Evolutionary conservation across 208 protist species (phyloP).

Genomic region (Acanthamoeba sp.): DNA sequence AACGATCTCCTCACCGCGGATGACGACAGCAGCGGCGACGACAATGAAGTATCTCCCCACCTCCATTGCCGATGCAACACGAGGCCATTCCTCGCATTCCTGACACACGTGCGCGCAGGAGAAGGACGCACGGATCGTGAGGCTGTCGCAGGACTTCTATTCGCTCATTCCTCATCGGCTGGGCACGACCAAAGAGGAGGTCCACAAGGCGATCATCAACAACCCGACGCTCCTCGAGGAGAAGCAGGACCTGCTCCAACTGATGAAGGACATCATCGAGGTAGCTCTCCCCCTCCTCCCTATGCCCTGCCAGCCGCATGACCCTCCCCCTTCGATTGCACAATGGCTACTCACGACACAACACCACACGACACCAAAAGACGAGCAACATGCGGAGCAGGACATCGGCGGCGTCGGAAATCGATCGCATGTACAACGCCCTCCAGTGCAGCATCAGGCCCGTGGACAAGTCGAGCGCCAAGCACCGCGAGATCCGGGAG

Average conservation of each 20-base stretch:
- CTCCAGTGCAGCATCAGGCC: constrained; percentile 38
- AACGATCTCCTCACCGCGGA: background rate
- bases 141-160: constrained; percentile 67
- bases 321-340: too few species aligned
- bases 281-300: background rate
- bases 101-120: background rate
- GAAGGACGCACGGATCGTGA: background rate
- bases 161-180: constrained; percentile 69
- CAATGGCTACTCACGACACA: background rate
- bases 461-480: background rate
- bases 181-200: constrained; percentile 40
- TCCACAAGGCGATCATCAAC: constrained; percentile 33
- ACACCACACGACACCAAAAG: background rate
- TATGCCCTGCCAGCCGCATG: too few species aligned
- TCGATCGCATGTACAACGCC: constrained; percentile 75
- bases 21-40: background rate
- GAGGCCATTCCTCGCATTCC: too few species aligned
- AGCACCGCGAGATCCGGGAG: background rate
- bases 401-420: background rate
- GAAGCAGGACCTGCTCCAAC: constrained; percentile 66
- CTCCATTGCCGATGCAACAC: too few species aligned
- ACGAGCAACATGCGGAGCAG: constrained; percentile 34
- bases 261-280: constrained; percentile 69
- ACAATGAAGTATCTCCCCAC: background rate
- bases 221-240: constrained; percentile 13